A percentile compares a stretch with the other conserved stretches of the same genome.
Conservation (phyloP, 768 basidiomycete genomes). For the Russula brevipes region DNA sequence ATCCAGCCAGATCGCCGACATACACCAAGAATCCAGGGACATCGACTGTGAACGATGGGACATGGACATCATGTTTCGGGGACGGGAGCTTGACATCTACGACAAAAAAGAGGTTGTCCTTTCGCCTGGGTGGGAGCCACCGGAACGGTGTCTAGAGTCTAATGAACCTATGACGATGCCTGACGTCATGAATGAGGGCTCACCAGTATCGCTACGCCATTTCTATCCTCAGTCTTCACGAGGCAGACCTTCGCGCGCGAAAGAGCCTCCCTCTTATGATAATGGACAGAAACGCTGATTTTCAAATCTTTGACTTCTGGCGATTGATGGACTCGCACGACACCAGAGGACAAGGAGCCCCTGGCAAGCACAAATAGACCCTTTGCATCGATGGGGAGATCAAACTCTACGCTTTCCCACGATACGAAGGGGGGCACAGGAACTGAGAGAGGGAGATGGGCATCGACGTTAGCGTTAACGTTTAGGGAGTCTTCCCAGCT, state of each 20-base stretch:
- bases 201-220: slow-evolving; percentile 8
- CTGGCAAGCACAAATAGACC: background rate
- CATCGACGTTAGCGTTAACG: background rate
- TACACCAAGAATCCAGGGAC: background rate
- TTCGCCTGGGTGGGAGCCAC: background rate
- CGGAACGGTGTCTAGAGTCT: slow-evolving; percentile 3
- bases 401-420: slow-evolving; percentile 4
- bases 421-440: background rate
- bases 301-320: slow-evolving; percentile 4
- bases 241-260: slow-evolving; percentile 1
- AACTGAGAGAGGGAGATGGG: background rate
- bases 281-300: slow-evolving; percentile 1
- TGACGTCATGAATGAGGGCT: background rate
- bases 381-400: slow-evolving; percentile 7
- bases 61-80: background rate
- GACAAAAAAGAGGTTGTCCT: background rate
- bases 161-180: background rate
- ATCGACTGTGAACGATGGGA: background rate
- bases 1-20: background rate
- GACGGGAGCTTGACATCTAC: slow-evolving; percentile 11
- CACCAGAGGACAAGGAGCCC: slow-evolving; percentile 12
- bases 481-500: background rate
- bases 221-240: background rate
- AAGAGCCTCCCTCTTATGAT: background rate
- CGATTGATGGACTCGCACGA: slow-evolving; percentile 6